Evolutionary conservation across 129 eudicot species (phyloP).

Genomic region (Arctium lappa): DNA sequence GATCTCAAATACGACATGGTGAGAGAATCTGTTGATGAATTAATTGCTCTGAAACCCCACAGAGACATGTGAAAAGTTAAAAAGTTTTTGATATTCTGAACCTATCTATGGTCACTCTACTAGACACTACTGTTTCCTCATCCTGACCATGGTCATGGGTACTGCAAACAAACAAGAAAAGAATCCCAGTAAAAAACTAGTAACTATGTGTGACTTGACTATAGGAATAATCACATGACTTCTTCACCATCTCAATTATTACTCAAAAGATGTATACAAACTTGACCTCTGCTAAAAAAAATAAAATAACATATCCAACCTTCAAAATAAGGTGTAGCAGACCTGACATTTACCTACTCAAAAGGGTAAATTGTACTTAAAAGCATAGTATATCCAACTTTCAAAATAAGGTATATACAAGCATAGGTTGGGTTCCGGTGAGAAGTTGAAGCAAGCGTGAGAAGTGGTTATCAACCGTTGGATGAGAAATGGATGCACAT

Average conservation of each 20-base stretch:
- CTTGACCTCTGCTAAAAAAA: background rate
- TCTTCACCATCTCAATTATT: constrained; percentile 2
- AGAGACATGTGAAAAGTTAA: background rate
- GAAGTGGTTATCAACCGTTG: too few species aligned
- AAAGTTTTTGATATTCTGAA: background rate
- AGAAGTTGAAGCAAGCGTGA: too few species aligned
- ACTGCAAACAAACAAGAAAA: background rate
- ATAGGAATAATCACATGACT: background rate
- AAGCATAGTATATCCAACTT: too few species aligned
- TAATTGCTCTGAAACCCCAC: background rate
- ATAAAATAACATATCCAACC: too few species aligned
- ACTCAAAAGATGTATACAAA: too few species aligned
- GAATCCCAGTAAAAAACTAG: background rate
- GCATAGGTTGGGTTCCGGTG: too few species aligned
- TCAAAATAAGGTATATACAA: too few species aligned
- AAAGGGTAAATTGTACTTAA: too few species aligned
- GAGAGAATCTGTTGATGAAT: background rate
- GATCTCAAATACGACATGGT: background rate
- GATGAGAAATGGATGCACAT: too few species aligned
- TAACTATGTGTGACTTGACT: background rate
- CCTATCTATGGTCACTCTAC: background rate
- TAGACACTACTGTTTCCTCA: background rate
- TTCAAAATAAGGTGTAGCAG: too few species aligned
- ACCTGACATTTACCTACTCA: too few species aligned
- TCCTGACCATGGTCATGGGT: background rate